Percentiles rank a stretch among this genome's conserved stretches.
phyloP scores from a whole-genome alignment of 345 rosid genomes.

The Xanthoceras sorbifolium region DNA sequence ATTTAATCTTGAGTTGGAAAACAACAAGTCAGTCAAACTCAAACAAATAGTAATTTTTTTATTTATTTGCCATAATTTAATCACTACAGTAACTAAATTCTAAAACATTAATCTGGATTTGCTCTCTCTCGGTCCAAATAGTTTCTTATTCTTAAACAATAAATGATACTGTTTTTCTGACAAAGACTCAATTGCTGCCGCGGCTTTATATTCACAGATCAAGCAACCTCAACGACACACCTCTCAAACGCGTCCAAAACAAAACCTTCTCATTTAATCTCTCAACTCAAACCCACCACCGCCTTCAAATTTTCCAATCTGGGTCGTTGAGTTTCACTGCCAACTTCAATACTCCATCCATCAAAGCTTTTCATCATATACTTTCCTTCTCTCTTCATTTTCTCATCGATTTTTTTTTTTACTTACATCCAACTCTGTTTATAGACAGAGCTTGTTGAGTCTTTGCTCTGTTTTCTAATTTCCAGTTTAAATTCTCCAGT shows the following conservation, averaged over 20 bases:
- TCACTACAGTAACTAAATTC: background rate
- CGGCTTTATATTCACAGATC: constrained; percentile 13
- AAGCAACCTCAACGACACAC: background rate
- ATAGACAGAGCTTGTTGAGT: constrained; percentile 19
- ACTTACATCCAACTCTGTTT: background rate
- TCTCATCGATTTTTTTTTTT: constrained; percentile 11
- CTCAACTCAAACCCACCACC: constrained; percentile 1
- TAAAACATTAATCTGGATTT: background rate
- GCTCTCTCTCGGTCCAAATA: background rate
- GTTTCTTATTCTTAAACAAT: background rate
- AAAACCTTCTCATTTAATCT: background rate
- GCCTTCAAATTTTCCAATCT: constrained; percentile 20
- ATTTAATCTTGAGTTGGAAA: too few relatives aligned
- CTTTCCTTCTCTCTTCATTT: background rate
- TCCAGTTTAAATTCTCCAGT: background rate
- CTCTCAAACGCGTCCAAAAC: background rate
- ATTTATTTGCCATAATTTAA: too few relatives aligned
- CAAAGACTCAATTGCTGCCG: constrained; percentile 24
- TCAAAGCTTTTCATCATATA: constrained; percentile 6
- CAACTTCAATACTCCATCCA: constrained; percentile 29
- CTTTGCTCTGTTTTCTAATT: background rate
- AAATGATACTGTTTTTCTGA: constrained; percentile 18
- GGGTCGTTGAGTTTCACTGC: constrained; percentile 28
- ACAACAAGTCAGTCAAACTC: too few relatives aligned
- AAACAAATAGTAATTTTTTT: too few relatives aligned